These are phyloP conservation scores for Kuraishia molischiana DNA, from an alignment of 805 yeast genomes.

Conservation along the genomic window DNA sequence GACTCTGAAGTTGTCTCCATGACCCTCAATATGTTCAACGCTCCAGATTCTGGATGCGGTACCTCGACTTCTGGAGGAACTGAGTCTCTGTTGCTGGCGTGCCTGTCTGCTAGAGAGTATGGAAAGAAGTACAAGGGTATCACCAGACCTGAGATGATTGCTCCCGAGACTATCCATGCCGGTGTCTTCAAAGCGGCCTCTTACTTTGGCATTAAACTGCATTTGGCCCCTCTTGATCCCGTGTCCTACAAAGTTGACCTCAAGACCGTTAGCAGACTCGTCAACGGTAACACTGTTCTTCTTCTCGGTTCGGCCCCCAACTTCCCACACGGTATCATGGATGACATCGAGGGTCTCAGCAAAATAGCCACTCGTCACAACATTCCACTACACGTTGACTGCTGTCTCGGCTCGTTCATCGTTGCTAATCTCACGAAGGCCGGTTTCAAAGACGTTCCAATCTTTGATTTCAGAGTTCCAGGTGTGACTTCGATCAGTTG, in stretches of 20 bases:
- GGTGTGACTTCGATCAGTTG: conserved; percentile 98
- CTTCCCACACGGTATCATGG: conserved; percentile 93
- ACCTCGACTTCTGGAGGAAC: conserved; percentile 93
- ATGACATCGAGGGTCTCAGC: conserved; percentile 71
- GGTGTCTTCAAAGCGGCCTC: conserved; percentile 90
- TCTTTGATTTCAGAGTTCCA: conserved; percentile 77
- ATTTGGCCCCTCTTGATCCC: conserved; percentile 70
- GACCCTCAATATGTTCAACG: conserved; percentile 67
- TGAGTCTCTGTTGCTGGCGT: conserved; percentile 79
- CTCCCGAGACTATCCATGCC: conserved; percentile 88
- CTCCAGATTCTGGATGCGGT: conserved; percentile 65
- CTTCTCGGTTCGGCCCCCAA: conserved; percentile 94
- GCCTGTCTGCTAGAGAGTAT: conserved; percentile 78
- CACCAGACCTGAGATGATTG: conserved; percentile 72
- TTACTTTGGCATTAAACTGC: conserved; percentile 79
- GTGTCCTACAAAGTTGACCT: conserved; percentile 59
- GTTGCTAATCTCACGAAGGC: conserved; percentile 70
- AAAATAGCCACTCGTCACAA: conserved; percentile 49
- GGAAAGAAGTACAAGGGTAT: conserved; percentile 53
- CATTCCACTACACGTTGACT: conserved; percentile 93
- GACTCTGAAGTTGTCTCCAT: conserved; percentile 91
- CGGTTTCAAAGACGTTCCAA: conserved; percentile 35
- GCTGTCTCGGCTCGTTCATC: conserved; percentile 89
- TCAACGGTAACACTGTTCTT: conserved; percentile 73
- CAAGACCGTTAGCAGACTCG: conserved; percentile 47